Base-by-base conservation (phyloP, 177 flowering plant genomes). In the Vitis hybrid region DNA sequence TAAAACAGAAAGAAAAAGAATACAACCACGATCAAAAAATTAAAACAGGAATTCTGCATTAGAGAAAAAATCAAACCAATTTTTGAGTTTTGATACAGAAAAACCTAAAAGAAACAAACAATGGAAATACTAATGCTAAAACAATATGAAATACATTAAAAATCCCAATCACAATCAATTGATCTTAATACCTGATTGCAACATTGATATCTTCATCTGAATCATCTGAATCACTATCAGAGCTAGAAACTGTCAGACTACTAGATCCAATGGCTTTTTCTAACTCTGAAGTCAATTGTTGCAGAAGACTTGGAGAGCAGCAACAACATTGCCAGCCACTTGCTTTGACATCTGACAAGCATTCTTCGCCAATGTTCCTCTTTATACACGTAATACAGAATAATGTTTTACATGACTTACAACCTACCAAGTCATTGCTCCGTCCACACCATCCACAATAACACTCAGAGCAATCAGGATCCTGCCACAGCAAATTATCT, bases 381-480 rank as follows among this genome's bases (percentile, higher is more conserved):
- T 78, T 86, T 74, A 93, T 80, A 78, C 98, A 93, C 10, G 64
- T 49, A 13, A 72, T 65, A 81, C 98, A 93, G 67, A 93, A 88
- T 15, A 88, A 73, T 57, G 62, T 71, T 70, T 83, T 81, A 77
- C 98, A 93, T 39, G 85, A 80, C 74, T 71, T 89, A 71, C 98
- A 93, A 74, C 77, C 83, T 48, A 89, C 71, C 50, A 93, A 78
- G 63, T 90, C 89, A 70, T 68, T 76, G 74, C 74, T 80, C 73
- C 68, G 71, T 66, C 97, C 98, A 78, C 98, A 93, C 98, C 98
- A 93, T 66, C 85, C 87, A 84, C 98, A 93, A 72, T 81, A 88
- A 67, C 92, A 78, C 74, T 84, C 92, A 2, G 83, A 83, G 77
- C 90, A 88, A 77, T 86, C 93, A 72, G 79, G 83, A 73, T 87